Evolutionary conservation across 768 basidiomycete genomes (phyloP), one percentile per base, ranked within the genome.

Genomic region (Phaffia tasmanica): DNA sequence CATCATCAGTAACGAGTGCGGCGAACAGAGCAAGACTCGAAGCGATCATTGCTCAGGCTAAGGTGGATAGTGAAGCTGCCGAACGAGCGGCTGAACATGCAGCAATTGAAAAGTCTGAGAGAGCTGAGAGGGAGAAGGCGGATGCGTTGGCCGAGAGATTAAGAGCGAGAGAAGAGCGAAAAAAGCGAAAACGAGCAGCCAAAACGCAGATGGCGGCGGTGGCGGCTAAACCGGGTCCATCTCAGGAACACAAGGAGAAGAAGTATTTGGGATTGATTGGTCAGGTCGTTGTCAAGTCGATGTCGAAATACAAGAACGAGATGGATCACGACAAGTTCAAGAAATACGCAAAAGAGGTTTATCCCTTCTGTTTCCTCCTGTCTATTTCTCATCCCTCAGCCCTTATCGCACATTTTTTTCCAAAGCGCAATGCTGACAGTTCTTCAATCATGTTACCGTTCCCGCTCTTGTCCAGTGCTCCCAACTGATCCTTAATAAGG

Each of bases 341-440:
- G 81, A 85, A 86, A 74, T 85, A 95, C 74, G 95, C 95, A 2
- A 90, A 91, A 75, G 90, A 97, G 83, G 94, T 90, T 69, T 68
- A 82, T 70, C 29, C 8, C 18, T 56, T 55, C 14, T 25, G 46
- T 30, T 5, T 25, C 9, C 46, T n/a, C 29, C 0, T 11, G 9
- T 53, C 46, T 51, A 19, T 21, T 23, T 47, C n/a, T 0, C n/a
- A 16, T 53, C 11, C 19, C 42, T 16, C 8, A 47, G 21, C 35
- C 25, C 30, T 15, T 27, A 16, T 32, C 27, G 53, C 32, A n/a
- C 35, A 57, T 57, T 16, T 32, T 57, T 29, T 6, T 57, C 6
- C 27, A 29, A 23, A n/a, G 35, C 59, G 35, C 32, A 46, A 11
- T 3, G 21, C 29, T 61, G 11, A 9, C 14, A 19, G 16, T 50